Conservation (phyloP, 2,329 filamentous ascomycete genomes). For the Sphaerulina vaccinii region DNA sequence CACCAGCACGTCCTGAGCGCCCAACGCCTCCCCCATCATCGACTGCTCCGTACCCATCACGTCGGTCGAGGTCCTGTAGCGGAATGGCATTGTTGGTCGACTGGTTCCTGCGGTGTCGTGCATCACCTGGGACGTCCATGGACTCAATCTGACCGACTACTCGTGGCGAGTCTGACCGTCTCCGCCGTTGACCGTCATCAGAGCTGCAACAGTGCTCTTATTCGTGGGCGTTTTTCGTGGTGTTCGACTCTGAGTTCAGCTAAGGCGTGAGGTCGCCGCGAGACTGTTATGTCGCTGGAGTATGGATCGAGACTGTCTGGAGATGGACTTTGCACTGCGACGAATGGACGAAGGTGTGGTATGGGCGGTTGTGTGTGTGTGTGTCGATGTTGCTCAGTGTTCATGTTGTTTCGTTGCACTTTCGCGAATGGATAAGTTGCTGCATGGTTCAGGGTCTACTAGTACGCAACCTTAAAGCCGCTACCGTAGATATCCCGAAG, state of each 20-base stretch:
- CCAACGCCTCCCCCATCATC: constrained; percentile 19
- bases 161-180: background rate
- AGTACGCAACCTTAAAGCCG: too few species aligned
- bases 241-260: background rate
- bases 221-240: background rate
- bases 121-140: constrained; percentile 9
- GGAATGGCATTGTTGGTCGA: constrained; percentile 63
- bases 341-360: too few species aligned
- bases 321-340: too few species aligned
- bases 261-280: too few species aligned
- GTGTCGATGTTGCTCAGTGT: too few species aligned
- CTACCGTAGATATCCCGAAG: too few species aligned
- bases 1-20: constrained; percentile 24
- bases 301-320: too few species aligned
- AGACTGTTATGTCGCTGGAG: too few species aligned
- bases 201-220: background rate
- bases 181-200: background rate
- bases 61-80: constrained; percentile 54
- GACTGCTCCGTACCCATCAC: constrained; percentile 6
- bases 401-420: too few species aligned
- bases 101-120: constrained; percentile 44
- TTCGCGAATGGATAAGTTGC: too few species aligned
- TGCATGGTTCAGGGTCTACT: too few species aligned
- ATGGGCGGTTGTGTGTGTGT: too few species aligned
- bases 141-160: background rate